These are phyloP conservation scores for Fonsecaea pedrosoi DNA, from an alignment of 2,329 filamentous ascomycete species.

Conservation along the genomic window DNA sequence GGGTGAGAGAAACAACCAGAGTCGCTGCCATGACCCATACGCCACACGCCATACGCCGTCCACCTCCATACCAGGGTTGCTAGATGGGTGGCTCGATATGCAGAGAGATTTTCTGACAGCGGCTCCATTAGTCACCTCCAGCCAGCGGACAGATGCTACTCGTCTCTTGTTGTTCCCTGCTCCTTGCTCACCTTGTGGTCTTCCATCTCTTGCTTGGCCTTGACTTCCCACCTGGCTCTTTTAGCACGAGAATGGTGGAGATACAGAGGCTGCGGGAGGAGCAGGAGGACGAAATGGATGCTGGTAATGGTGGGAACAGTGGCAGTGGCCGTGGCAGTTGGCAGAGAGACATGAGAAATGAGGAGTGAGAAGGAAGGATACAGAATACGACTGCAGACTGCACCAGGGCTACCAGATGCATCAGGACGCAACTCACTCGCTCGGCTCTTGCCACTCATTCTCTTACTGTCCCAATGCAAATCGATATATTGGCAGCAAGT, in stretches of 20 bases:
- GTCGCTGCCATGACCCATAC: background rate
- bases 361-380: background rate
- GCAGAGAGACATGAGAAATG: background rate
- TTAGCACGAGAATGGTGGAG: background rate
- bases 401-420: background rate
- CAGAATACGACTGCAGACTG: background rate
- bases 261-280: background rate
- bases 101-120: slow-evolving; percentile 27
- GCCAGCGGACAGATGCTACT: slow-evolving; percentile 7
- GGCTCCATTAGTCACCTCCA: slow-evolving; percentile 32
- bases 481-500: slow-evolving; percentile 20
- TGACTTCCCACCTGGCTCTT: background rate
- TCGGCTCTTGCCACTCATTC: background rate
- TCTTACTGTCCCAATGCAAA: background rate
- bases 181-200: too few species aligned
- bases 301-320: background rate
- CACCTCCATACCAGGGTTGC: background rate
- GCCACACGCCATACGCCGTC: background rate
- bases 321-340: background rate
- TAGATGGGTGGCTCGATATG: background rate
- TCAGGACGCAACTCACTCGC: background rate
- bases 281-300: background rate
- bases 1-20: background rate
- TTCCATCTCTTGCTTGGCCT: background rate
- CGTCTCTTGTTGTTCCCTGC: background rate